Evolutionary conservation across 1,284 basidiomycete genomes (phyloP), one percentile per base, ranked within the genome.

Genomic region (Amylostereum areolatum): DNA sequence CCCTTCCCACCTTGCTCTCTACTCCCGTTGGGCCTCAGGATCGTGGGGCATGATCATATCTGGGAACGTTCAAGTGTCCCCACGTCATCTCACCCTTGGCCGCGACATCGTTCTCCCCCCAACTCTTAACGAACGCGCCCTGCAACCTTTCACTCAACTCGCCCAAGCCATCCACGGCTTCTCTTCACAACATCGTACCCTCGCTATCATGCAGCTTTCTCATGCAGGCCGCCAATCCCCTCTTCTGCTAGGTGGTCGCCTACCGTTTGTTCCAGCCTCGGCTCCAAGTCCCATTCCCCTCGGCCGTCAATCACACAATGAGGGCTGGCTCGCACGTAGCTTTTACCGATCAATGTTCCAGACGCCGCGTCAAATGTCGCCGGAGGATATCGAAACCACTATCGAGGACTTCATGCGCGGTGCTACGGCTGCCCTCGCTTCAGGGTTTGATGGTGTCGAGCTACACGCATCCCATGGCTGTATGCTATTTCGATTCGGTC

Each of bases 21-120:
- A 98, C 63, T 67, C 77, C 1, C 69, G 73, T 56, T 98, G 94
- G 93, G 81, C 83, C 0, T 63, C 72, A 35, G 81, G 85, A 3
- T 77, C 77, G 24, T 97, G 92, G 92, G 95, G 92, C 0, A 89
- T 97, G 72, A 72, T 97, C 48, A 70, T 96, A 46, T 93, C 94
- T 0, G 93, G 95, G 12, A 97, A 97, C 59, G 79, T 94, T 1
- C 88, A 90, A 57, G 83, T 97, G 31, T 81, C 82, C 42, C 59
- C 62, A 0, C 64, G 72, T 0, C 92, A 96, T 62, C 75, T 96
- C 1, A 78, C 86, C 1, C 75, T 93, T 7, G 92, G 92, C 1
- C 80, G 89, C 52, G 95, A 97, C 62, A 70, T 94, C 18, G 67
- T 81, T 4, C 59, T 93, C 0, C 88, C 89, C 0, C 53, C 60